phyloP scores from a whole-genome alignment of 139 green algal species.

The Asterochloris sp. region DNA sequence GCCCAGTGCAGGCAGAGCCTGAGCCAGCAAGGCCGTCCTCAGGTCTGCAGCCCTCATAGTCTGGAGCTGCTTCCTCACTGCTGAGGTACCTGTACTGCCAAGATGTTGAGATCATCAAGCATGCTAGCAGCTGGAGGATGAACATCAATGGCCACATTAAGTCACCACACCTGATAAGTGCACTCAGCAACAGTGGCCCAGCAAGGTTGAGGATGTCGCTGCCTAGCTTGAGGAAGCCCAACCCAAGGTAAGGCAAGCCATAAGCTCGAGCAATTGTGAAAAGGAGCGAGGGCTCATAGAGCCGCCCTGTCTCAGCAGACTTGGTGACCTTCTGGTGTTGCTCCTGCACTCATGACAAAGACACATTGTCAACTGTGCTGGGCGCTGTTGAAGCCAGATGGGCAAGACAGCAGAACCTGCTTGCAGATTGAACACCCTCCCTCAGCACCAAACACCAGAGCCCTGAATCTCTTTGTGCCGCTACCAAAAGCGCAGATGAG shows the following conservation, averaged over 20 bases:
- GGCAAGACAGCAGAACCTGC: background rate
- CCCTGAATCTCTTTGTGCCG: too few species aligned
- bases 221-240: conserved; percentile 57
- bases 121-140: too few species aligned
- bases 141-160: too few species aligned
- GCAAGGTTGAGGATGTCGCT: conserved; percentile 68
- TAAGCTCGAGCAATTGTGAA: conserved; percentile 34
- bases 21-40: too few species aligned
- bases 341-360: background rate
- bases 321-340: conserved; percentile 7
- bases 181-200: conserved; percentile 69
- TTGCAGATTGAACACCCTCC: background rate
- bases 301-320: background rate
- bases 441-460: background rate
- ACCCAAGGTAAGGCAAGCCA: conserved; percentile 38
- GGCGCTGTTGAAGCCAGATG: background rate
- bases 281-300: conserved; percentile 42
- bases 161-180: conserved; percentile 43
- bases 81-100: too few species aligned
- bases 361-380: background rate
- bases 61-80: too few species aligned
- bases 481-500: background rate
- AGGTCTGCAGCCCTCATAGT: too few species aligned
- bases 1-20: too few species aligned
- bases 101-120: too few species aligned